A percentile compares a stretch with the other conserved stretches of the same genome.
Conservation (phyloP, 1,284 basidiomycete species). For the Cystobasidiaceae sp. region DNA sequence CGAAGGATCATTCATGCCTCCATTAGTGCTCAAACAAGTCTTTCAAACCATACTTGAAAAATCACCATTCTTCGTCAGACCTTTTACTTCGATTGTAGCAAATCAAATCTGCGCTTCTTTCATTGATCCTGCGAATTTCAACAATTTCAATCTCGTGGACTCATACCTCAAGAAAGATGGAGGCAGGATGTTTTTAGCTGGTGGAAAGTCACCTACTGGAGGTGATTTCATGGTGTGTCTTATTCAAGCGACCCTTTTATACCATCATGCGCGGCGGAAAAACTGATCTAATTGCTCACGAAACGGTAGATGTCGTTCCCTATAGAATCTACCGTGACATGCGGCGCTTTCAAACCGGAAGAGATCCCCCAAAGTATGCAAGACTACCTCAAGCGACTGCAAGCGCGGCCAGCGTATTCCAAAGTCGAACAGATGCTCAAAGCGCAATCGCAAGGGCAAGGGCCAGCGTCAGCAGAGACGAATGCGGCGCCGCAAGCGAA, state of each 20-base stretch:
- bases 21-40: slow-evolving; percentile 24
- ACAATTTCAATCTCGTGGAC: slow-evolving; percentile 19
- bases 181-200: slow-evolving; percentile 22
- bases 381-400: slow-evolving; percentile 19
- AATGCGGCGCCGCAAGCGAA: no score
- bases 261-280: no score
- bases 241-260: no score
- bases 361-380: slow-evolving; percentile 26
- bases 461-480: no score
- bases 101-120: slow-evolving; percentile 23
- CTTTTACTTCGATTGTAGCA: slow-evolving; percentile 20
- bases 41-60: slow-evolving; percentile 22
- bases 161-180: slow-evolving; percentile 18
- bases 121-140: slow-evolving; percentile 22
- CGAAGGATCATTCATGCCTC: slow-evolving; percentile 30
- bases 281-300: background rate
- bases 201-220: slow-evolving; percentile 16
- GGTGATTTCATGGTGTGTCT: slow-evolving; percentile 32
- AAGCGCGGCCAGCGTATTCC: slow-evolving; percentile 10
- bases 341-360: slow-evolving; percentile 21
- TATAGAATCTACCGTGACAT: slow-evolving; percentile 17
- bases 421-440: slow-evolving; percentile 6
- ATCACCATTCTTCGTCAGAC: slow-evolving; percentile 27
- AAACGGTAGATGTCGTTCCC: slow-evolving; percentile 26
- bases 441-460: background rate